A percentile compares a stretch with the other conserved stretches of the same genome.
These are phyloP conservation scores for Amphirosellinia nigrospora DNA, from an alignment of 495 filamentous ascomycete genomes.

Conservation along the genomic window DNA sequence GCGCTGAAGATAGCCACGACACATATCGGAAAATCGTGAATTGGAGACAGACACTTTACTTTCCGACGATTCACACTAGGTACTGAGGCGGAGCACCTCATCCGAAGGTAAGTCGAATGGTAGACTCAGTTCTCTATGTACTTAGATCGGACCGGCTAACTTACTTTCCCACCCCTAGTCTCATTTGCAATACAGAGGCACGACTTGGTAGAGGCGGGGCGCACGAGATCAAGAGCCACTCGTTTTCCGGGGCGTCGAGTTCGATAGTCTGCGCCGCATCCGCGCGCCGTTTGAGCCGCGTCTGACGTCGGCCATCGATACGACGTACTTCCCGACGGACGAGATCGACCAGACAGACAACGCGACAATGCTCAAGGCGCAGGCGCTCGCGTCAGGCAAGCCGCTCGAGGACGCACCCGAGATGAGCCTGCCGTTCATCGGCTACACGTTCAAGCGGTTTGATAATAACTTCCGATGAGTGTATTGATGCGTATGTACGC, in stretches of 20 bases:
- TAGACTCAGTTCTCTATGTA: neutral
- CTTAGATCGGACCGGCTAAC: slow-evolving; percentile 23
- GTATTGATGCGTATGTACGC: neutral
- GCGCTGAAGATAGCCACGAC: slow-evolving; percentile 94
- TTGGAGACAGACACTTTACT: slow-evolving; percentile 94
- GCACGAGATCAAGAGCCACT: slow-evolving; percentile 87
- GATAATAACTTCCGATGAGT: slow-evolving; percentile 70
- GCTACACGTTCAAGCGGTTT: slow-evolving; percentile 98
- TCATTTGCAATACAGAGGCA: slow-evolving; percentile 89
- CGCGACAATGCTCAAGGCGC: slow-evolving; percentile 70
- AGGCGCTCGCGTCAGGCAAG: slow-evolving; percentile 42
- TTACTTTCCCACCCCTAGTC: slow-evolving; percentile 55
- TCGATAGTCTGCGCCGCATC: slow-evolving; percentile 87
- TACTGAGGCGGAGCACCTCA: slow-evolving; percentile 84
- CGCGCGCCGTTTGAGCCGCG: slow-evolving; percentile 95
- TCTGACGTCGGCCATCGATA: slow-evolving; percentile 88
- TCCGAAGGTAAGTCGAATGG: slow-evolving; percentile 68
- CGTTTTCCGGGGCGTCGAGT: slow-evolving; percentile 97
- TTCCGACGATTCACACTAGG: slow-evolving; percentile 90
- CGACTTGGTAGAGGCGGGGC: slow-evolving; percentile 85
- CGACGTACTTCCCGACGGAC: slow-evolving; percentile 98
- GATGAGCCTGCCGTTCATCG: slow-evolving; percentile 95
- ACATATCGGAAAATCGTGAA: slow-evolving; percentile 99
- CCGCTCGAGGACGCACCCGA: slow-evolving; percentile 64
- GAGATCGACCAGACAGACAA: slow-evolving; percentile 95